Base-by-base conservation (phyloP, 1,284 basidiomycete species). In the Prillingera fragicola region DNA sequence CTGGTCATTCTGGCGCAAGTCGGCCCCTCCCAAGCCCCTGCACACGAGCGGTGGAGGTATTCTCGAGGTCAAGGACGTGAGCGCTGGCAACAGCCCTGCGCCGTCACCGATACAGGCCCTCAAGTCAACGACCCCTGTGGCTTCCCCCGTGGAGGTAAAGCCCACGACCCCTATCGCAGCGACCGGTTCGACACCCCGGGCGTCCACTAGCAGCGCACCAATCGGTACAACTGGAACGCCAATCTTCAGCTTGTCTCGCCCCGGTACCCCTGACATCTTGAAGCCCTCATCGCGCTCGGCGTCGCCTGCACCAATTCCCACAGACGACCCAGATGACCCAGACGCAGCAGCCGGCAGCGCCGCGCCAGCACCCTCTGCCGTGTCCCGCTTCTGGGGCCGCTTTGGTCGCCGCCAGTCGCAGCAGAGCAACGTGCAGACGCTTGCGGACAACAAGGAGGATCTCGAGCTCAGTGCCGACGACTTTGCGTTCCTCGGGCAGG, bases 1-100 rank as follows among this genome's bases (percentile, higher is more conserved):
- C 18, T 72, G 70, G 70, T 57, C 57, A 19, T 67, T 72, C 48
- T 72, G 69, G 69, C 56, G 57, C 34, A 60, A 62, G 34, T 17
- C 43, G 14, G 27, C 54, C 12, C 45, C 48, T 7, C 57, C 60
- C 12, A 56, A 60, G 37, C 60, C 62, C 17, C 56, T 70, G 8
- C 56, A 57, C 6, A 72, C 70, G 2, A 63, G 60, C 13, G 70
- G 70, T 1, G 70, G 70, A 10, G 69, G 64, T 5, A 43, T 69
- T 7, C 48, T 72, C 15, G 67, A 72, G 39, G 55, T 65, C 44
- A 72, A 70, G 48, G 44, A 54, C 27, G 48, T 40, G 21, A 25
- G 37, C n/a, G 37, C 40, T 17, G 27, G 38, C 36, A 31, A 4
- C 28, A 50, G 24, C 38, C 50, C 18, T 12, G 22, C 8, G 37